Base-by-base conservation (phyloP, 768 basidiomycete species). In the Tephrocybe rancida region DNA sequence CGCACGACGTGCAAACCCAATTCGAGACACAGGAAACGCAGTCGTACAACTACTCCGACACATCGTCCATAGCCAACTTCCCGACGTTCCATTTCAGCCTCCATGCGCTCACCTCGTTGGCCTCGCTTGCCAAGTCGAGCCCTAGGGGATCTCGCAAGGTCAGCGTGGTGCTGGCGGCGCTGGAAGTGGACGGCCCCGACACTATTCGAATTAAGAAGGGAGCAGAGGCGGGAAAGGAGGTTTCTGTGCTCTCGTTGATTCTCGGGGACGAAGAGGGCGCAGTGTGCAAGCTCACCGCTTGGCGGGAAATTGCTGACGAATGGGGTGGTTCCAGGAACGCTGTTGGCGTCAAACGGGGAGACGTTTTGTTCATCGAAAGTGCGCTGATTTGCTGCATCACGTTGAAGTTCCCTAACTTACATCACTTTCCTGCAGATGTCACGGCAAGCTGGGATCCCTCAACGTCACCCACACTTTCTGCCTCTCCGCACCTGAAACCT, bases 131-230 rank as follows among this genome's bases (percentile, higher is more conserved):
- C 0, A 55, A 56, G 29, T 61, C 64, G 14, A 67, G 69, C 27
- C 60, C 67, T 16, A 73, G 65, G 56, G 72, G 72, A 8, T 74
- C 78, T 29, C 68, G 64, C n/a, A 86, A 85, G 61, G 74, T 85
- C 19, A 79, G 74, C 37, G 52, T 87, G 7, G 75, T 93, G 5
- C 74, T 87, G 4, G 89, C 86, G 5, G 79, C 81, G 7, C 71
- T 92, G 52, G 91, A 92, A 66, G 79, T 89, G 13, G 89, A 92
- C 46, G 90, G 89, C 0, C 91, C 89, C 0, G 86, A 89, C 58
- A 70, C 75, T 5, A 79, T 93, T 32, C 76, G 70, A 22, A 74
- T 88, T 32, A 90, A 87, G 67, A 85, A 81, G 46, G 90, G 90
- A 0, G 61, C 61, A 3, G 86, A 91, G 49, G 83, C 86, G 3